A percentile compares a stretch with the other conserved stretches of the same genome.
These are phyloP conservation scores for Aspergillus costaricaensis DNA, from an alignment of 2,329 filamentous ascomycete species.

Conservation along the genomic window DNA sequence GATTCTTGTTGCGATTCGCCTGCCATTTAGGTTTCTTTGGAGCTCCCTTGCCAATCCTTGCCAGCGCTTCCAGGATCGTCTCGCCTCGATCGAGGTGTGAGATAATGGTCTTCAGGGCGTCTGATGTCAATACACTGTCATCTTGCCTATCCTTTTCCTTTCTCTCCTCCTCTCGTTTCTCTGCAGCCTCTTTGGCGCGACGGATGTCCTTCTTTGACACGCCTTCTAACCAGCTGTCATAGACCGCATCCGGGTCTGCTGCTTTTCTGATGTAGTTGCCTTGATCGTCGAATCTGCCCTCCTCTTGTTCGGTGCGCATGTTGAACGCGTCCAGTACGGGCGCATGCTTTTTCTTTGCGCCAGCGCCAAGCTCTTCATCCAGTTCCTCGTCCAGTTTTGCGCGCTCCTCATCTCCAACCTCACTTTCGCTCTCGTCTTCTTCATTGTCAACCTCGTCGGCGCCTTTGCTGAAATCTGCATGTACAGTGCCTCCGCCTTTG, in stretches of 20 bases:
- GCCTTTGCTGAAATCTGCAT: constrained; percentile 55
- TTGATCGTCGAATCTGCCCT: constrained; percentile 85
- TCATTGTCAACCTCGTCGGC: constrained; percentile 60
- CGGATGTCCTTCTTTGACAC: constrained; percentile 93
- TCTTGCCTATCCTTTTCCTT: constrained; percentile 71
- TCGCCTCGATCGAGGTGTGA: constrained; percentile 74
- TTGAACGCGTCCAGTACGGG: constrained; percentile 97
- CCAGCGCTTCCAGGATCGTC: constrained; percentile 84
- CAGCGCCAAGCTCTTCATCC: constrained; percentile 87
- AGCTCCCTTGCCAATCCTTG: constrained; percentile 71
- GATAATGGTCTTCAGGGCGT: constrained; percentile 74
- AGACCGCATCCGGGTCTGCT: constrained; percentile 80
- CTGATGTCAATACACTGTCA: constrained; percentile 71
- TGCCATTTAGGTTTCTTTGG: constrained; percentile 63
- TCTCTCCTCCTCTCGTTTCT: constrained; percentile 77
- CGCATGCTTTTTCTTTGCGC: constrained; percentile 87
- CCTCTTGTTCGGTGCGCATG: constrained; percentile 84
- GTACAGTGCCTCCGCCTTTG: constrained; percentile 71
- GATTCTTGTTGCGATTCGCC: constrained; percentile 57
- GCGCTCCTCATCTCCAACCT: constrained; percentile 65
- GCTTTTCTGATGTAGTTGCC: constrained; percentile 93
- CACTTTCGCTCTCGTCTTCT: constrained; percentile 60
- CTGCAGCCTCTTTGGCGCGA: constrained; percentile 80
- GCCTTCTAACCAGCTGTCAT: constrained; percentile 91
- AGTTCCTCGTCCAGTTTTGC: constrained; percentile 74